These are phyloP conservation scores for Aspergillus sp. DNA, from an alignment of 2,329 filamentous ascomycete genomes.

Conservation along the genomic window DNA sequence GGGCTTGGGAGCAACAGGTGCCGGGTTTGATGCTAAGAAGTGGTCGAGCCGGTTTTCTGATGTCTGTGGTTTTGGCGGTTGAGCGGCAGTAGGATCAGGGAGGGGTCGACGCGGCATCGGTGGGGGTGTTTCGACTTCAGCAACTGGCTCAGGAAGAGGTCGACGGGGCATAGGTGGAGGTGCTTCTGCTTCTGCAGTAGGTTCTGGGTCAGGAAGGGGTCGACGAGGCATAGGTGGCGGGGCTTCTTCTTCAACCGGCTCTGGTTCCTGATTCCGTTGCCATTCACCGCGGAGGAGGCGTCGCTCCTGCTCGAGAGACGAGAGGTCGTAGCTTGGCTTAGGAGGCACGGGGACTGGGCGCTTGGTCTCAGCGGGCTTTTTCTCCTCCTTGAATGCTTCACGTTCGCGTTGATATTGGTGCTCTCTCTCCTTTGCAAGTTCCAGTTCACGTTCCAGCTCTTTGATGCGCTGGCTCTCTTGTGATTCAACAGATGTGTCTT, in stretches of 20 bases:
- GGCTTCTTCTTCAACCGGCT: background rate
- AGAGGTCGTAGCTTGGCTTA: constrained; percentile 53
- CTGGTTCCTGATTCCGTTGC: constrained; percentile 43
- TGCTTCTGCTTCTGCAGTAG: background rate
- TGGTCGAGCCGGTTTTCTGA: constrained; percentile 53
- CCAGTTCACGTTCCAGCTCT: constrained; percentile 74
- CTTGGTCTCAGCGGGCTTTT: constrained; percentile 23
- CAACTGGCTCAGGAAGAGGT: constrained; percentile 31
- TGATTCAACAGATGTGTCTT: constrained; percentile 44
- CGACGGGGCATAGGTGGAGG: constrained; percentile 15
- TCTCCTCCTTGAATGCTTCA: constrained; percentile 46
- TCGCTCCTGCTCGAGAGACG: constrained; percentile 61
- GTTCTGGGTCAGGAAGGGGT: constrained; percentile 48
- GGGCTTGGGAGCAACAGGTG: constrained; percentile 44
- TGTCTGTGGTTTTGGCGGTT: constrained; percentile 23
- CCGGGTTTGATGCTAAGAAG: constrained; percentile 55
- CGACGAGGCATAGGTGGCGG: constrained; percentile 14
- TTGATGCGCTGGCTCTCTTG: constrained; percentile 68
- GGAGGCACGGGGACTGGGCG: constrained; percentile 32
- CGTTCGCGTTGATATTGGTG: constrained; percentile 62
- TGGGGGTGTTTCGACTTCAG: background rate
- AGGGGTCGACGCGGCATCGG: constrained; percentile 34
- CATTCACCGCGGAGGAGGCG: constrained; percentile 59
- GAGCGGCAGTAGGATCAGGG: constrained; percentile 46
- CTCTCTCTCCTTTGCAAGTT: constrained; percentile 67